Conservation (phyloP, 2,329 filamentous ascomycete species). For the Colletotrichum caudatum region DNA sequence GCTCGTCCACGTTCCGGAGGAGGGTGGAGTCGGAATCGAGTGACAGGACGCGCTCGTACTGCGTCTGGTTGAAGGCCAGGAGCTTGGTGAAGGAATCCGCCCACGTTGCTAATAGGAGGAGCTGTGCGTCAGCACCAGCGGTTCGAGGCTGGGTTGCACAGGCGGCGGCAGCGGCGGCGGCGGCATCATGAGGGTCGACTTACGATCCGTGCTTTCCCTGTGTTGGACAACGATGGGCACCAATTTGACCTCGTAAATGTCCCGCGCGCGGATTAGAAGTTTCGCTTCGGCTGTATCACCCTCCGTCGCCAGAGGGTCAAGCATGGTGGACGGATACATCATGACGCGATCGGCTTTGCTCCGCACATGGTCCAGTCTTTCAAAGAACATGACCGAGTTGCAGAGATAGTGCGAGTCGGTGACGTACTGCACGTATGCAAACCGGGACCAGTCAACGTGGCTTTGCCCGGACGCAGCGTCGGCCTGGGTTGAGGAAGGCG, state of each 20-base stretch:
- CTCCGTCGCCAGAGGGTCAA: slow-evolving; percentile 49
- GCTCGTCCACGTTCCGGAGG: slow-evolving; percentile 72
- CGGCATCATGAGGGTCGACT: no score
- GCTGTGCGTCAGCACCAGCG: background rate
- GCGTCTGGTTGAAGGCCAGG: slow-evolving; percentile 72
- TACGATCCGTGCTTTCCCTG: slow-evolving; percentile 52
- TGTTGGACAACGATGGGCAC: slow-evolving; percentile 56
- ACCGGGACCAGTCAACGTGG: slow-evolving; percentile 56
- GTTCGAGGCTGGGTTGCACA: no score
- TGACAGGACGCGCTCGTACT: slow-evolving; percentile 65
- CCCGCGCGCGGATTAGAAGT: slow-evolving; percentile 57
- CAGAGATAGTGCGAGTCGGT: slow-evolving; percentile 62
- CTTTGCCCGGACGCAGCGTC: background rate
- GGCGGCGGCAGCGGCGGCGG: no score
- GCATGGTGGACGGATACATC: slow-evolving; percentile 59
- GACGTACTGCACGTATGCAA: slow-evolving; percentile 63
- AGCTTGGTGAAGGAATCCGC: slow-evolving; percentile 75
- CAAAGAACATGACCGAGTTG: slow-evolving; percentile 64
- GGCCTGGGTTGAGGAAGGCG: background rate
- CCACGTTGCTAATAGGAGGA: slow-evolving; percentile 60
- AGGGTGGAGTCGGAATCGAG: slow-evolving; percentile 71
- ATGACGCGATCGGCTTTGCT: slow-evolving; percentile 60
- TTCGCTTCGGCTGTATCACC: slow-evolving; percentile 47
- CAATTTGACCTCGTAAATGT: slow-evolving; percentile 59
- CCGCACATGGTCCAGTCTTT: slow-evolving; percentile 54